Evolutionary conservation across 495 filamentous ascomycete species (phyloP).

Genomic region (Aspergillus nidulans): DNA sequence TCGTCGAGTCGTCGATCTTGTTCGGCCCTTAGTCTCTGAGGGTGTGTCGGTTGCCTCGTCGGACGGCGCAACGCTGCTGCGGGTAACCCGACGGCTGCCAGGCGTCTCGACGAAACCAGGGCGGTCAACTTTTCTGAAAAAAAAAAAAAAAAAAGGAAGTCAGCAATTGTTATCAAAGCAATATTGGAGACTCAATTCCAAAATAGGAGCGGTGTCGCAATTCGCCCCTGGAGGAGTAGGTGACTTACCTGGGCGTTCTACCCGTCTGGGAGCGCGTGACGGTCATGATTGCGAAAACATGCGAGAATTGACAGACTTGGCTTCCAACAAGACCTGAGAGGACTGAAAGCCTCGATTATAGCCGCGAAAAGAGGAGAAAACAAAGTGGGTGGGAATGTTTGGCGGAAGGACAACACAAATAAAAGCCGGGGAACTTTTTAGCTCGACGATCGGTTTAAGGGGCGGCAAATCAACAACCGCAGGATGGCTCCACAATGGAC

Average conservation of each 20-base stretch:
- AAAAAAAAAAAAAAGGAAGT: conserved; percentile 4
- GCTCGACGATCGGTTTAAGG: conserved; percentile 10
- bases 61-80: conserved; percentile 36
- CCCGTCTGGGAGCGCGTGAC: conserved; percentile 48
- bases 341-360: neutral
- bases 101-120: conserved; percentile 57
- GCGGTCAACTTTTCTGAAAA: conserved; percentile 50
- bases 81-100: conserved; percentile 35
- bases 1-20: conserved; percentile 31
- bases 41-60: conserved; percentile 33
- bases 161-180: neutral
- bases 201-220: conserved; percentile 4
- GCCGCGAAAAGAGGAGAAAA: neutral
- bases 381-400: conserved; percentile 13
- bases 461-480: neutral
- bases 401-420: conserved; percentile 10
- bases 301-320: conserved; percentile 7
- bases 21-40: conserved; percentile 14
- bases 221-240: conserved; percentile 16
- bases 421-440: conserved; percentile 9
- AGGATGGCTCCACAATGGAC: neutral
- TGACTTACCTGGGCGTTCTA: conserved; percentile 47
- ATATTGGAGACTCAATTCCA: too few species aligned
- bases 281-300: conserved; percentile 35
- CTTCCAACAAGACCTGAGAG: neutral